Percentiles rank a stretch among this genome's conserved stretches.
Conservation (phyloP, 371 early-diverging fungal genomes). For the Umbelopsis sp. region DNA sequence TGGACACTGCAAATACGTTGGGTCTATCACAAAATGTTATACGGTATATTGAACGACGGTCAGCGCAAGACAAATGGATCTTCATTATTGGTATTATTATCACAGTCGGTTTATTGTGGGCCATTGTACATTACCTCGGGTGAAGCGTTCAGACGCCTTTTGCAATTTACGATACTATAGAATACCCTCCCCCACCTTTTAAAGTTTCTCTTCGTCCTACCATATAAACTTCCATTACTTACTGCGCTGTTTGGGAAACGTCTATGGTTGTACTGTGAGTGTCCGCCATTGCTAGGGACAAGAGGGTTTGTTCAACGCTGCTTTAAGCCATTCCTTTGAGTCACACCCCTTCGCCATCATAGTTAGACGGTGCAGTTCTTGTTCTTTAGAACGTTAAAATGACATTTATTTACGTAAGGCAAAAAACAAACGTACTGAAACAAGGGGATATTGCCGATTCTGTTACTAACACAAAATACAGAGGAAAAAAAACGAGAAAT, state of each 20-base stretch:
- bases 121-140: constrained; percentile 63
- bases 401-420: too few relatives aligned
- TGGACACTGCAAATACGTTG: constrained; percentile 80
- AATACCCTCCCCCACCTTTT: not conserved
- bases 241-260: not conserved
- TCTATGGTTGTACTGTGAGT: too few relatives aligned
- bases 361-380: too few relatives aligned
- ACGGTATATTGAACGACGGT: constrained; percentile 81
- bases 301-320: too few relatives aligned
- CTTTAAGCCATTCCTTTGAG: too few relatives aligned
- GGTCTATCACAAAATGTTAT: constrained; percentile 86
- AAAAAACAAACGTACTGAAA: too few relatives aligned
- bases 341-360: too few relatives aligned
- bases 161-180: constrained; percentile 5
- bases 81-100: constrained; percentile 74
- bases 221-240: not conserved
- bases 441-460: too few relatives aligned
- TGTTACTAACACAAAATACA: not conserved
- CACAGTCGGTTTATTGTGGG: constrained; percentile 62
- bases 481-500: not conserved
- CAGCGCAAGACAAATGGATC: constrained; percentile 81
- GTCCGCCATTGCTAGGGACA: too few relatives aligned
- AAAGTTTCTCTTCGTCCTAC: not conserved
- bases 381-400: too few relatives aligned
- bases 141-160: constrained; percentile 23